These are phyloP conservation scores for Aegilops tauschii DNA, from an alignment of 176 grass and related monocot species.

Conservation along the genomic window DNA sequence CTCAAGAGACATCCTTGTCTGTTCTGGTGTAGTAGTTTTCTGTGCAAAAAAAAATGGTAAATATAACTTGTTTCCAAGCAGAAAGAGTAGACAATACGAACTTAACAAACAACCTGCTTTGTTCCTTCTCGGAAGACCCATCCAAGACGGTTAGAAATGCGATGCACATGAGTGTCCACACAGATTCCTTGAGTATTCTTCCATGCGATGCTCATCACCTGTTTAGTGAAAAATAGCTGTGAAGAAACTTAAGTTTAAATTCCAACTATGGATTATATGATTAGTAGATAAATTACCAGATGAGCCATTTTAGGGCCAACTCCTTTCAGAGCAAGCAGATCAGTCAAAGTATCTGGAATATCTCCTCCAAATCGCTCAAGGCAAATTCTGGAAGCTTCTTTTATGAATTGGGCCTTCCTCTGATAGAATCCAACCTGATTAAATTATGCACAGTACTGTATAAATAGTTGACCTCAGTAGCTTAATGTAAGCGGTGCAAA, in stretches of 20 bases:
- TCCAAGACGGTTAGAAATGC: slow-evolving; percentile 91
- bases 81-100: not conserved
- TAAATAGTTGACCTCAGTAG: not conserved
- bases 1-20: slow-evolving; percentile 89
- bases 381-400: slow-evolving; percentile 80
- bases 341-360: slow-evolving; percentile 70
- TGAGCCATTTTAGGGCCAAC: slow-evolving; percentile 98
- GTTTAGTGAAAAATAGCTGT: slow-evolving; percentile 10
- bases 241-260: not conserved
- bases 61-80: not conserved
- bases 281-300: slow-evolving; percentile 50
- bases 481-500: not conserved
- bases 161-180: slow-evolving; percentile 99
- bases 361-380: slow-evolving; percentile 82
- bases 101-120: slow-evolving; percentile 54
- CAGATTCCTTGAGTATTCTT: slow-evolving; percentile 96
- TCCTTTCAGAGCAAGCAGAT: slow-evolving; percentile 81
- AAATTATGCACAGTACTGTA: not conserved
- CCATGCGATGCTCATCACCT: slow-evolving; percentile 98
- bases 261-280: not conserved
- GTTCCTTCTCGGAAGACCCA: slow-evolving; percentile 83
- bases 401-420: slow-evolving; percentile 79
- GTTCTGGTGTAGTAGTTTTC: slow-evolving; percentile 88
- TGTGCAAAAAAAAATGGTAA: slow-evolving; percentile 6
- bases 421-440: slow-evolving; percentile 91